Evolutionary conservation across 2,329 filamentous ascomycete species (phyloP).

Genomic region (Polytolypa hystricis): DNA sequence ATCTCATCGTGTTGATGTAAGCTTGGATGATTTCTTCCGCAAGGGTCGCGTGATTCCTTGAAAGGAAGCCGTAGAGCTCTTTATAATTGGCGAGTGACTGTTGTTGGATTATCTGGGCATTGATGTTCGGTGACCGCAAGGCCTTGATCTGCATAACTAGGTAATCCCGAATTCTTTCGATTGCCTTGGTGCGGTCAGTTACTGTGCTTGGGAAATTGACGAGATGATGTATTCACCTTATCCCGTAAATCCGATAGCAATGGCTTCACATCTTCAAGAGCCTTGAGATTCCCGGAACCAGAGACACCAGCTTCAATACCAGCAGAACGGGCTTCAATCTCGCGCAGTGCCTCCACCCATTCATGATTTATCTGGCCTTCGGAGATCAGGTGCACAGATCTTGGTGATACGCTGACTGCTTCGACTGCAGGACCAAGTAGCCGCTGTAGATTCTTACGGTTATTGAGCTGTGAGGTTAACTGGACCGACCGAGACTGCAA

Average conservation of each 20-base stretch:
- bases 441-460: constrained; percentile 80
- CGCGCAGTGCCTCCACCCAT: constrained; percentile 73
- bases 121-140: constrained; percentile 86
- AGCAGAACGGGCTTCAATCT: constrained; percentile 68
- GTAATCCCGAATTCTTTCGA: constrained; percentile 88
- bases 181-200: constrained; percentile 43
- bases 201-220: neutral
- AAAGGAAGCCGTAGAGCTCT: constrained; percentile 76
- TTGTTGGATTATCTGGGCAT: constrained; percentile 93
- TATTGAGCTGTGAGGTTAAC: constrained; percentile 75
- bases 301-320: constrained; percentile 58
- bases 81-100: constrained; percentile 82
- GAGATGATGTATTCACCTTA: constrained; percentile 44
- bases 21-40: constrained; percentile 84
- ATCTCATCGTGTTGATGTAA: constrained; percentile 96
- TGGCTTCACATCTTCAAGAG: constrained; percentile 71
- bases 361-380: constrained; percentile 82
- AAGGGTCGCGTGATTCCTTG: constrained; percentile 68
- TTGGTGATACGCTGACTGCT: constrained; percentile 77
- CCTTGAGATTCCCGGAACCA: constrained; percentile 56
- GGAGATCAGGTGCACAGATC: constrained; percentile 70
- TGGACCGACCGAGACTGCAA: constrained; percentile 76
- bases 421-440: constrained; percentile 80
- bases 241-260: constrained; percentile 72
- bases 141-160: constrained; percentile 91